Evolutionary conservation across 1,284 basidiomycete genomes (phyloP), one percentile per base, ranked within the genome.

Genomic region (Coniophora puteana): DNA sequence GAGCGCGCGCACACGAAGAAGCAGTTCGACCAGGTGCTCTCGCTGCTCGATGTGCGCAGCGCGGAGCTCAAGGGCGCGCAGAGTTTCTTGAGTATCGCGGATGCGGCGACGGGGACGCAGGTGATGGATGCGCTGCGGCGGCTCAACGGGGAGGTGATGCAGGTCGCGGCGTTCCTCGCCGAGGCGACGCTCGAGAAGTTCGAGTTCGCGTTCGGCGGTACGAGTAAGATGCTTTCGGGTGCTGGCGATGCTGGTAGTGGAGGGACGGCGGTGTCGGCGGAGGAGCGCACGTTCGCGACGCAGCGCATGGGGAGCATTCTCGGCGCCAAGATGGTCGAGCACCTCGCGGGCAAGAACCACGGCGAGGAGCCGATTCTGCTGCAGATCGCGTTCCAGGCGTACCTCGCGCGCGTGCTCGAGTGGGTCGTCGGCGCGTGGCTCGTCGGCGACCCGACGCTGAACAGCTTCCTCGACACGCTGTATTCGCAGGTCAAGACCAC

Each of bases 51-150:
- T 8, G 53, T 61, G 20, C 55, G 65, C 8, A 65, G 60, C 14
- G 54, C 51, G 16, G 62, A 65, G 41, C 53, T 66, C 20, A 65
- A 67, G 41, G 63, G 58, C 21, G 64, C 59, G 8, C 63, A 64
- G 42, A 61, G 52, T 32, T 65, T 59, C 48, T 49, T 66, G 32
- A 54, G 49, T 1, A 63, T 56, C 0, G 55, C 59, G 1, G 61
- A 63, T 25, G 20, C 50, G 4, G 55, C 55, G 39, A 61, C 63
- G 16, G 64, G 61, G 1, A 47, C 49, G 11, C 65, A 65, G 36
- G 54, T 67, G 28, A 54, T 53, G 26, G 53, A 27, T 14, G 56
- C 63, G 30, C 48, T 67, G 16, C 61, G 62, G 41, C 51, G 51
- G 21, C 48, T 65, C 4, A 65, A 65, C 17, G 51, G 54, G 1